A percentile compares a stretch with the other conserved stretches of the same genome.
These are phyloP conservation scores for Suillus ampliporus DNA, from an alignment of 768 basidiomycete species.

Conservation along the genomic window DNA sequence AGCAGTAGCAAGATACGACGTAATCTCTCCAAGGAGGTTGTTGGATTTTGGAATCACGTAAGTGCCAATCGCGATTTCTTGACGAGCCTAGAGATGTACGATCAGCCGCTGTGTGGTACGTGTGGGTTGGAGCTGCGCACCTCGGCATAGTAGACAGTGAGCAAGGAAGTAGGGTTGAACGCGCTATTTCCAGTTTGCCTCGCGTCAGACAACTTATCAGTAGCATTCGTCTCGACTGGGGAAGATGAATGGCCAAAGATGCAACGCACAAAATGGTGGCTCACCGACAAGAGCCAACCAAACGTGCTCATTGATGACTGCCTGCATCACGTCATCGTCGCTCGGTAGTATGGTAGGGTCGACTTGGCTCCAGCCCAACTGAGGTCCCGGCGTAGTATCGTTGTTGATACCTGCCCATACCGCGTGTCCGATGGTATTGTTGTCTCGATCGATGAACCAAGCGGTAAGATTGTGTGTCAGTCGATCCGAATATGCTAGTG, in stretches of 20 bases:
- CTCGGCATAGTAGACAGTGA: slow-evolving; percentile 46
- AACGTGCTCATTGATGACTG: slow-evolving; percentile 42
- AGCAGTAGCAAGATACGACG: slow-evolving; percentile 26
- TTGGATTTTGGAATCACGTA: slow-evolving; percentile 45
- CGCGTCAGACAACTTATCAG: slow-evolving; percentile 36
- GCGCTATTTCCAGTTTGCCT: slow-evolving; percentile 41
- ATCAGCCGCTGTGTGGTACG: not conserved
- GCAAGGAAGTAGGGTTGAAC: slow-evolving; percentile 40
- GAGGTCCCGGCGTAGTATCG: slow-evolving; percentile 23
- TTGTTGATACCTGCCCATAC: slow-evolving; percentile 34
- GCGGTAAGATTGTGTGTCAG: slow-evolving; percentile 40
- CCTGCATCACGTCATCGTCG: slow-evolving; percentile 35
- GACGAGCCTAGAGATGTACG: slow-evolving; percentile 31
- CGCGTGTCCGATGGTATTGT: slow-evolving; percentile 36
- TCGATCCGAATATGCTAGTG: slow-evolving; percentile 23
- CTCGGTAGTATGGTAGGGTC: slow-evolving; percentile 26
- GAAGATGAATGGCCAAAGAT: not conserved
- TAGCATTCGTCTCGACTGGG: slow-evolving; percentile 44
- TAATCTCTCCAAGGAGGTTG: slow-evolving; percentile 27
- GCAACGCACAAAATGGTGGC: slow-evolving; percentile 14
- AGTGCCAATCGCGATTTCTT: slow-evolving; percentile 46
- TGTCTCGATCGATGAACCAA: slow-evolving; percentile 49
- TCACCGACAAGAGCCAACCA: slow-evolving; percentile 50
- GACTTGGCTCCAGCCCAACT: slow-evolving; percentile 29
- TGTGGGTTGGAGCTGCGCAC: slow-evolving; percentile 18